These are phyloP conservation scores for Bryoglossum gracile DNA, from an alignment of 495 filamentous ascomycete species.

Conservation along the genomic window DNA sequence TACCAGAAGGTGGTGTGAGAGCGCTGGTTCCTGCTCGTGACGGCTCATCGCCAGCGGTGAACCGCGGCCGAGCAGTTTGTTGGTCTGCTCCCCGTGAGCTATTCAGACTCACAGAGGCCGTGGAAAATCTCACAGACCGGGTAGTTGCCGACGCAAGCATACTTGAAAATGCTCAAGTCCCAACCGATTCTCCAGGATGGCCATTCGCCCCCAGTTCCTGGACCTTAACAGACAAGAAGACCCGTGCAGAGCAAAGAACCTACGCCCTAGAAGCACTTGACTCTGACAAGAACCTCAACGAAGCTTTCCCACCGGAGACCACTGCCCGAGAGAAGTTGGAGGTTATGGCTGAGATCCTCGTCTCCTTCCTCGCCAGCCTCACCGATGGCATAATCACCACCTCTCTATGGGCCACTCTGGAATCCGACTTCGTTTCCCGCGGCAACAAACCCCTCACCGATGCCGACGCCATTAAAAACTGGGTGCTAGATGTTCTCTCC, in stretches of 20 bases:
- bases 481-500: constrained; percentile 66
- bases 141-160: constrained; percentile 78
- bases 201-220: constrained; percentile 55
- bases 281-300: constrained; percentile 47
- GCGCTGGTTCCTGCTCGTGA: constrained; percentile 12
- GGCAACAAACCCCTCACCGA: constrained; percentile 41
- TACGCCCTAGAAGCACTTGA: constrained; percentile 62
- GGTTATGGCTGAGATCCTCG: constrained; percentile 55
- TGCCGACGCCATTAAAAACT: constrained; percentile 57
- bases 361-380: constrained; percentile 63
- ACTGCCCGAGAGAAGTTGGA: constrained; percentile 60
- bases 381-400: constrained; percentile 67
- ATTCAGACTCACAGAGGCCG: constrained; percentile 76
- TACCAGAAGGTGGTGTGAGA: constrained; percentile 56
- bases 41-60: constrained; percentile 10
- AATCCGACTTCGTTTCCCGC: constrained; percentile 43
- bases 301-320: constrained; percentile 50
- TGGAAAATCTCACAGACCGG: constrained; percentile 68
- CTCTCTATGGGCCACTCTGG: constrained; percentile 62
- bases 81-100: constrained; percentile 76
- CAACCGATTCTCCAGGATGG: constrained; percentile 52
- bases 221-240: constrained; percentile 20
- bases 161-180: constrained; percentile 50
- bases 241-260: constrained; percentile 22
- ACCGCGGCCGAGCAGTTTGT: constrained; percentile 34